Evolutionary conservation across 108 stramenopile species (phyloP), one percentile per base, ranked within the genome.

Genomic region (Nitzschia palea): DNA sequence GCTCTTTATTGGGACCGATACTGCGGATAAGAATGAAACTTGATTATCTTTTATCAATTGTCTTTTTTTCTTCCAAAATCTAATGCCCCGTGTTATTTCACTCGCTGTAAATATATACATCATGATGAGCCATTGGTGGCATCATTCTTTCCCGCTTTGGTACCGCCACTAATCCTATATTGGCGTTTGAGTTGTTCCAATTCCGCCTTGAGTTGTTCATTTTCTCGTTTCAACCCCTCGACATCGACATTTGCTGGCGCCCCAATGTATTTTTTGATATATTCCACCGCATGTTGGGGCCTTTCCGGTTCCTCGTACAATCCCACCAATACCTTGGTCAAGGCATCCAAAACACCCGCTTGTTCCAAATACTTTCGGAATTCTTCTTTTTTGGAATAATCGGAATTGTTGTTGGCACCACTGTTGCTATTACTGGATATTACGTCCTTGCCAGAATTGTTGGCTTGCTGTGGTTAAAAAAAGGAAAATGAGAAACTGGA

Each of bases 341-440:
- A 67, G 1, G 96, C 87, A 72, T 98, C 98, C 48, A 97, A 87
- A 15, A 96, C 96, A 22, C 97, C 96, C 35, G 89, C 79, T 74
- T 95, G 87, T 71, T 98, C 98, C 28, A 98, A 76, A 73, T 97
- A 98, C 53, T 90, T 92, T 52, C 96, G 80, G 68, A 95, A 98
- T 79, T 98, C 98, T 67, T 98, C 95, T 77, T 98, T 98, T 72
- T 95, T 96, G 2, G 81, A 77, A 74, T 90, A 27, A 79, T 93
- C 94, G 70, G 67, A 51, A 30, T 55, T 54, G 15, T 40, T 58
- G 36, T 48, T 52, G 58, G 45, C 48, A 36, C 37, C 35, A 22
- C 45, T 74, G 31, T 48, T 48, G 45, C 32, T 66, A 27, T 44
- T 56, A n/a, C 43, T 44, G 20, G 31, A 14, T 25, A 47, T 55